Evolutionary conservation across 2,329 filamentous ascomycete genomes (phyloP), one percentile per base, ranked within the genome.

Genomic region (Zymoseptoria crescenta): DNA sequence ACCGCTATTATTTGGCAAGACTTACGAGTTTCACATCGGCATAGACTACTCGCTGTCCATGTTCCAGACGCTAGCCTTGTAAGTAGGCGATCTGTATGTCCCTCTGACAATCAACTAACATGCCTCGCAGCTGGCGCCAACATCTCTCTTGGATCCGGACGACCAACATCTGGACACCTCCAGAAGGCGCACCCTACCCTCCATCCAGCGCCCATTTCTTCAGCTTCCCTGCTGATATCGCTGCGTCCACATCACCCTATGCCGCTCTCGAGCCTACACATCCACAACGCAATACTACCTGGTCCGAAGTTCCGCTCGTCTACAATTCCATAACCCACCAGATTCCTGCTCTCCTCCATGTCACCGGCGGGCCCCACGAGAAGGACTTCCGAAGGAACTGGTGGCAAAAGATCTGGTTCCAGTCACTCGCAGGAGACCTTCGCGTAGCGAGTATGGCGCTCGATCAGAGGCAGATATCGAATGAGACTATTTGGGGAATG

Each of bases 61-160:
- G 21, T 68, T 68, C 59, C 66, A 68, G 51, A 70, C 73, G 6
- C 55, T 69, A 20, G 68, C 69, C 1, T 69, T 68, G 35, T 45
- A 41, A 41, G 29, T 10, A 30, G 8, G 29, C 29, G 10, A 8
- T 3, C 2, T 2, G 8, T 30, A 2, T 2, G 10, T 6, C 6
- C 8, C 29, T 30, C 29, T 2, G 6, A 30, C 29, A 30, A 8
- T 30, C 8, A 8, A 30, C 29, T 30, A 10, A 30, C 29, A 8
- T 8, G 5, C 10, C 8, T 45, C 35, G 10, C 35, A 45, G 35
- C 55, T 70, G 64, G 61, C 67, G 68, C 30, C 64, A 68, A 8
- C 68, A 66, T 56, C 56, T 72, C 9, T 64, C 66, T 2, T 73
- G 67, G 65, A 75, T 75, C 62, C 68, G 72, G 8, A 69, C 75